phyloP scores from a whole-genome alignment of 176 grass and related monocot species.

The maize (Zea mays) region Zm-B73-REFERENCE-NAM-5.0 NC_050096.1:215216001-215216500 shows the following conservation, averaged over 20 bases:
- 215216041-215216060: neutral
- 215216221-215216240: conserved; percentile 5
- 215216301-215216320: neutral
- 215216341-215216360: conserved; percentile 7
- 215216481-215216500: too few species aligned
- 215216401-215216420: neutral
- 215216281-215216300: neutral
- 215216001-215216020: neutral
- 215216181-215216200: neutral
- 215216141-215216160: neutral
- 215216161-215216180: conserved; percentile 6
- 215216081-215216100: conserved; percentile 3
- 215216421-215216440: neutral
- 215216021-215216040: neutral
- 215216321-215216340: neutral
- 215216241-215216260: neutral
- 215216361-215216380: neutral
- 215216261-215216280: neutral
- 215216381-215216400: conserved; percentile 13
- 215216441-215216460: conserved; percentile 11
- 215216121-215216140: neutral
- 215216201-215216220: neutral
- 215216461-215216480: conserved; percentile 7
- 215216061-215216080: conserved; percentile 12
- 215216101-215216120: conserved; percentile 11